Percentiles rank a stretch among this genome's conserved stretches.
Conservation (phyloP, 2,329 filamentous ascomycete species). For the Clarireedia paspali region DNA sequence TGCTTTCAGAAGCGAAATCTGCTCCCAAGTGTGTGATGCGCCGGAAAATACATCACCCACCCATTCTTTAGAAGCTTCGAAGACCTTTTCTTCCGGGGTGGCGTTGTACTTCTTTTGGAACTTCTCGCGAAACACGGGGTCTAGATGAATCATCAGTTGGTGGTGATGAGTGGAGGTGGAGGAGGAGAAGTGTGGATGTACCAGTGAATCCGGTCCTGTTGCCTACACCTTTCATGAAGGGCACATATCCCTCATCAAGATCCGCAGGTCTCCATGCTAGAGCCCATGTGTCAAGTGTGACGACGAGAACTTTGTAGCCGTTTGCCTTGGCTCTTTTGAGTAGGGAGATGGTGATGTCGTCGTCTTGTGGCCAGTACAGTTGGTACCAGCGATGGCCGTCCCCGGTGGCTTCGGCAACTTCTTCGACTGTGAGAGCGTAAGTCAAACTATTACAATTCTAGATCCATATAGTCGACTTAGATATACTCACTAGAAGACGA, state of each 20-base stretch:
- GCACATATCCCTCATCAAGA: constrained; percentile 53
- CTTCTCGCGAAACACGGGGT: constrained; percentile 55
- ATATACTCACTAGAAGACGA: constrained; percentile 14
- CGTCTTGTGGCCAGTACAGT: constrained; percentile 63
- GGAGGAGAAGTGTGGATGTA: not conserved
- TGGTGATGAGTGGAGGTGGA: not conserved
- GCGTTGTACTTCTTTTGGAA: constrained; percentile 45
- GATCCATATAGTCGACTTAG: no score
- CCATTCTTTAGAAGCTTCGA: constrained; percentile 47
- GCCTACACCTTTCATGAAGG: constrained; percentile 52
- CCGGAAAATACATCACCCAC: constrained; percentile 44
- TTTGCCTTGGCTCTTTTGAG: constrained; percentile 51
- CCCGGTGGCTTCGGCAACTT: constrained; percentile 52
- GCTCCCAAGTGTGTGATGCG: constrained; percentile 49
- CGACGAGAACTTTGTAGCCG: constrained; percentile 59
- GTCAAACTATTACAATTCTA: not conserved
- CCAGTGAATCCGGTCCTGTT: constrained; percentile 51
- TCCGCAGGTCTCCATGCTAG: constrained; percentile 63
- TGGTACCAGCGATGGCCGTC: constrained; percentile 59
- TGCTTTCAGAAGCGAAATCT: constrained; percentile 49
- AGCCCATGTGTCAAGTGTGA: constrained; percentile 65
- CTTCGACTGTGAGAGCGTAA: constrained; percentile 45
- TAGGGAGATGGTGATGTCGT: constrained; percentile 58
- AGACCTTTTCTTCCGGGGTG: constrained; percentile 35
- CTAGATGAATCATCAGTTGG: constrained; percentile 25